Evolutionary conservation across 352 stramenopile species (phyloP), one percentile per base, ranked within the genome.

Genomic region (Thalassiosira livingstoniorum): DNA sequence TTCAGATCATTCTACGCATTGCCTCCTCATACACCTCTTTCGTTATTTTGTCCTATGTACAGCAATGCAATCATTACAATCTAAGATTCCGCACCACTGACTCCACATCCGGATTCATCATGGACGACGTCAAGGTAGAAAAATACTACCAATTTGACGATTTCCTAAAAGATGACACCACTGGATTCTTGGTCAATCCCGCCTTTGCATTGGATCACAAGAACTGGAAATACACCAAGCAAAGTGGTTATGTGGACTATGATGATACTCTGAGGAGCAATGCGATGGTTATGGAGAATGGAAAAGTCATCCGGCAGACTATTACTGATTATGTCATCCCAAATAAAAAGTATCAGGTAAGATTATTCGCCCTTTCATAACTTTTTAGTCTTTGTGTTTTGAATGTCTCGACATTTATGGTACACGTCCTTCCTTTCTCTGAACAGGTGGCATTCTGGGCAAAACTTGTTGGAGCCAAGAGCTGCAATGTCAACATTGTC

Each of bases 141-240:
- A 47, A 47, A 47, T 18, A 18, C 15, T 7, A 15, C 7, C 39
- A 7, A 47, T 15, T 47, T 15, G 7, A 47, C 7, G 15, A 15
- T 47, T 47, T 47, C 39, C 39, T n/a, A n/a, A n/a, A n/a, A n/a
- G n/a, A 47, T 47, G 39, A 18, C 15, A 7, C 7, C 7, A 47
- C 7, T 18, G 39, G 39, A 7, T 47, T 47, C 15, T 47, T 47
- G 39, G 7, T 15, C 7, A 47, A 47, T 47, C 39, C 39, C 15
- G 39, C 39, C 39, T 47, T 47, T 47, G 39, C 39, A 7, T 15
- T 18, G 15, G 39, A 47, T 47, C 39, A 47, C 39, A 47, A 47
- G n/a, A 83, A 77, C 39, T 87, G 80, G 80, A 82, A 75, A 51
- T 71, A 74, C 25, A 58, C 53, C 34, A 13, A 45, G 25, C 55